These are phyloP conservation scores for Gossypium davidsonii DNA, from an alignment of 441 rosid genomes.

Conservation along the genomic window DNA sequence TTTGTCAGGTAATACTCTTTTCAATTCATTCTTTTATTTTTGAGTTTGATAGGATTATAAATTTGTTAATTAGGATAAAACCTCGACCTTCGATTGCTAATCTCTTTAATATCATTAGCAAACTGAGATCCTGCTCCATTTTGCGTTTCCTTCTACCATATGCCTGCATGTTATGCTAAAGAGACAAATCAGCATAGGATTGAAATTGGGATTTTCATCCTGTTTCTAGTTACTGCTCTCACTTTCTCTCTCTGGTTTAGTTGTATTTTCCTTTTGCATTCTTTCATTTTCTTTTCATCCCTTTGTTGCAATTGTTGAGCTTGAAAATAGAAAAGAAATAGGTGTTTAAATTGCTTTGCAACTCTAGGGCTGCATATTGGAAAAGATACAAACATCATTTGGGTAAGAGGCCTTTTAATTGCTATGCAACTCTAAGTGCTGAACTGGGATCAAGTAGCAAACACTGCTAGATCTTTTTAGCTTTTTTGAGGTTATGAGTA, in stretches of 20 bases:
- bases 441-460: background rate
- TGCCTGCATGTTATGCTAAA: background rate
- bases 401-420: background rate
- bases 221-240: background rate
- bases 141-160: background rate
- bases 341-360: background rate
- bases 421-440: background rate
- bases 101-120: background rate
- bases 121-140: background rate
- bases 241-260: background rate
- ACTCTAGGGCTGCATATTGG: background rate
- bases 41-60: background rate
- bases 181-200: background rate
- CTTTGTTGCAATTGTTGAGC: background rate
- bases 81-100: background rate
- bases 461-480: background rate
- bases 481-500: background rate
- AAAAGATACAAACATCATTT: background rate
- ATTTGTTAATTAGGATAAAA: background rate
- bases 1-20: conserved; percentile 54
- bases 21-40: background rate
- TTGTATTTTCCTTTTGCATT: background rate
- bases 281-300: background rate
- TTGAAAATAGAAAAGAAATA: background rate
- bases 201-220: background rate